Percentiles rank a stretch among this genome's conserved stretches.
Evolutionary conservation across 1,284 basidiomycete species (phyloP).

Genomic region (Pseudozyma tsukubaensis): DNA sequence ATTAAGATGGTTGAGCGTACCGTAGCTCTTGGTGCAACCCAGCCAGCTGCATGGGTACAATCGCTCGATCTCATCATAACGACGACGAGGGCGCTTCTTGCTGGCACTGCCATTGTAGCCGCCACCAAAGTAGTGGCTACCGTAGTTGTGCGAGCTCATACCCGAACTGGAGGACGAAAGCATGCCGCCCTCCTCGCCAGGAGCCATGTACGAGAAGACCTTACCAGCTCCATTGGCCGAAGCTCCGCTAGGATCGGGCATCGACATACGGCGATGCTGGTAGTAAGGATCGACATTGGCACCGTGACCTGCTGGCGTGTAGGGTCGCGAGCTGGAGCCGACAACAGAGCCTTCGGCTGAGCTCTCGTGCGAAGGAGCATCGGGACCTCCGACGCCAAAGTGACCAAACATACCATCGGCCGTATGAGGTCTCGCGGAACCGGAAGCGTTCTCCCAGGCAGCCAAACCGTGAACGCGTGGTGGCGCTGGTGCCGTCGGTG

Average conservation of each 20-base stretch:
- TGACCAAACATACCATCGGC: conserved; percentile 63
- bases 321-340: conserved; percentile 27
- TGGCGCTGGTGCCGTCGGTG: conserved; percentile 35
- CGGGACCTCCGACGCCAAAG: conserved; percentile 20
- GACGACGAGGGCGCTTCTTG: conserved; percentile 60
- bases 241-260: conserved; percentile 24
- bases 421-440: conserved; percentile 59
- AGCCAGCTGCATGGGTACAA: conserved; percentile 85
- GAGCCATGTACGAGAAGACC: conserved; percentile 57
- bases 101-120: conserved; percentile 28
- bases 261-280: conserved; percentile 41
- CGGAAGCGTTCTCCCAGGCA: conserved; percentile 57
- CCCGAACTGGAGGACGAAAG: conserved; percentile 13
- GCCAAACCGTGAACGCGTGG: conserved; percentile 52
- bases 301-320: conserved; percentile 26
- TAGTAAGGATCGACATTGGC: conserved; percentile 26
- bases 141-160: conserved; percentile 23
- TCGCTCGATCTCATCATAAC: conserved; percentile 78
- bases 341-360: conserved; percentile 15
- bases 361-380: conserved; percentile 19
- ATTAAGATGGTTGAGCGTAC: conserved; percentile 89
- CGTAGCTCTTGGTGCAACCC: conserved; percentile 84
- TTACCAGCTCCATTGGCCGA: conserved; percentile 23
- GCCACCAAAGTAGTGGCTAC: conserved; percentile 37
- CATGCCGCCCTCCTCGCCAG: conserved; percentile 29